These are phyloP conservation scores for Malus domestica DNA, from an alignment of 306 rosid species.

Conservation along the genomic window DNA sequence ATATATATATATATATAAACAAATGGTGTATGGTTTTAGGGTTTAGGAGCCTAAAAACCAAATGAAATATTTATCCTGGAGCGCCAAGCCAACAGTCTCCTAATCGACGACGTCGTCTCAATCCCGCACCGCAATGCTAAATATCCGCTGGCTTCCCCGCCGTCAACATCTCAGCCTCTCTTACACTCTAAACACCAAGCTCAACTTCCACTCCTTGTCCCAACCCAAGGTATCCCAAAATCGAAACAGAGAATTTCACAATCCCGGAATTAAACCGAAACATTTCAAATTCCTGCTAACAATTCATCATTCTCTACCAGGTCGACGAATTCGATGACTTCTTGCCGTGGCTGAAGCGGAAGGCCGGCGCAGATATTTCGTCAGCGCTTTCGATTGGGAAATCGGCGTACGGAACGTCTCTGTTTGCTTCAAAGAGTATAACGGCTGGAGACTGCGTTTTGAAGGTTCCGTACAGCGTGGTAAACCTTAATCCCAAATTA, in stretches of 20 bases:
- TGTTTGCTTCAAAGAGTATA: conserved; percentile 51
- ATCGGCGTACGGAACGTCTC: conserved; percentile 53
- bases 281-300: background rate
- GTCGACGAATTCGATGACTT: conserved; percentile 32
- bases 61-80: no score
- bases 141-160: conserved; percentile 12
- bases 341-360: conserved; percentile 61
- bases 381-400: conserved; percentile 57
- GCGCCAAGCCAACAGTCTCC: no score
- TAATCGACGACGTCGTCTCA: no score
- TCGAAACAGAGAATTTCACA: background rate
- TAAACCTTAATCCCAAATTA: conserved; percentile 1
- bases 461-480: conserved; percentile 64
- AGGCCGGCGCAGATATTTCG: conserved; percentile 42
- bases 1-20: no score
- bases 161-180: conserved; percentile 11
- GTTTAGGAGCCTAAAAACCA: no score
- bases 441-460: conserved; percentile 56
- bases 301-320: background rate
- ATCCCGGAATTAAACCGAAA: background rate
- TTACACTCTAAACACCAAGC: conserved; percentile 12
- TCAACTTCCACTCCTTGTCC: conserved; percentile 19
- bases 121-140: conserved; percentile 30
- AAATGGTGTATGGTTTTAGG: no score
- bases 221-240: conserved; percentile 23